A percentile compares a stretch with the other conserved stretches of the same genome.
Conservation (phyloP, 2,329 filamentous ascomycete species). For the Penicillium polonicum region DNA sequence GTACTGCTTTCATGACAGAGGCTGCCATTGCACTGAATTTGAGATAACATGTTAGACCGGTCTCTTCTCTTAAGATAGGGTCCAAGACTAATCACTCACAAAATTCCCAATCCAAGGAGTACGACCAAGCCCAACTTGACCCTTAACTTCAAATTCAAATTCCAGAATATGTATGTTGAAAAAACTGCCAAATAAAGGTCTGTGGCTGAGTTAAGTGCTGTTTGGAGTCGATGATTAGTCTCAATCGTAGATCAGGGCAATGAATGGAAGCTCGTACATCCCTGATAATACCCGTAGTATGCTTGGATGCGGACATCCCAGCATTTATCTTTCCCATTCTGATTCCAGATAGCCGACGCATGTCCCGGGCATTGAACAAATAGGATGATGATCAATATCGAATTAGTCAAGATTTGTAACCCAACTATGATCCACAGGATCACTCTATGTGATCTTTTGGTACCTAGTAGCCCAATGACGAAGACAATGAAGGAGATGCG, state of each 20-base stretch:
- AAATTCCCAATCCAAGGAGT: slow-evolving; percentile 32
- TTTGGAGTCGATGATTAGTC: neutral
- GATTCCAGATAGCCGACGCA: slow-evolving; percentile 24
- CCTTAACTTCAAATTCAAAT: slow-evolving; percentile 30
- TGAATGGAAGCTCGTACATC: slow-evolving; percentile 15
- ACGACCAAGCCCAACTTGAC: slow-evolving; percentile 32
- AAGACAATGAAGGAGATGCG: slow-evolving; percentile 28
- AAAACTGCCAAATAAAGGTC: slow-evolving; percentile 35
- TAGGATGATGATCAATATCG: slow-evolving; percentile 25
- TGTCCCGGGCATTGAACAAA: slow-evolving; percentile 28
- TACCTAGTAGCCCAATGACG: slow-evolving; percentile 22
- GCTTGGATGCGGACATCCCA: slow-evolving; percentile 24
- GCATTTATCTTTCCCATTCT: slow-evolving; percentile 17
- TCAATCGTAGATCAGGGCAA: neutral
- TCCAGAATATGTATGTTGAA: slow-evolving; percentile 34
- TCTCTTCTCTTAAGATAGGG: too few species aligned
- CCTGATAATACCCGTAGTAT: slow-evolving; percentile 31
- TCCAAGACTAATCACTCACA: slow-evolving; percentile 21
- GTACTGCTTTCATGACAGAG: slow-evolving; percentile 27
- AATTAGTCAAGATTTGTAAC: slow-evolving; percentile 26
- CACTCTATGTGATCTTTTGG: slow-evolving; percentile 15
- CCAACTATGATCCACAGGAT: slow-evolving; percentile 21
- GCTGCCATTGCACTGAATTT: slow-evolving; percentile 27
- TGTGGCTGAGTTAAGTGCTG: slow-evolving; percentile 30
- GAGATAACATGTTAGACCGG: too few species aligned